Percentiles rank a stretch among this genome's conserved stretches.
Evolutionary conservation across 331 rosid genomes (phyloP).

Genomic region (Rhamnella rubrinervis): DNA sequence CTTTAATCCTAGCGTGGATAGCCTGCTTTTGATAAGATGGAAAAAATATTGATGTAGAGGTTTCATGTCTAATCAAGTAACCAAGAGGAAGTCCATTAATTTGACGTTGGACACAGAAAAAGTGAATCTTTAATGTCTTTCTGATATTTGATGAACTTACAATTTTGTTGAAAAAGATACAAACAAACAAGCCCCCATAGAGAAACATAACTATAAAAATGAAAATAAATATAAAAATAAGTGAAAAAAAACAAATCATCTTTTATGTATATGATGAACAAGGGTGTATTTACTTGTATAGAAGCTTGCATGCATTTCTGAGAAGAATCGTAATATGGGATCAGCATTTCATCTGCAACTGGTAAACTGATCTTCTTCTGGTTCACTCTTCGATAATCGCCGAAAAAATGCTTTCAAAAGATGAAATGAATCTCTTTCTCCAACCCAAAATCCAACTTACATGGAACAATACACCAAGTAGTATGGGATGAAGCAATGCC

Average conservation of each 20-base stretch:
- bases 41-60: too few relatives aligned
- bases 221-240: neutral
- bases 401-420: neutral
- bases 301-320: constrained; percentile 9
- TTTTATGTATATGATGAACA: constrained; percentile 7
- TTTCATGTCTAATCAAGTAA: too few relatives aligned
- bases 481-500: constrained; percentile 17
- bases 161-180: constrained; percentile 5
- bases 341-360: constrained; percentile 18
- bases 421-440: constrained; percentile 12
- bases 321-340: constrained; percentile 21
- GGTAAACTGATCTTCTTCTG: too few relatives aligned
- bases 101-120: neutral
- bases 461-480: constrained; percentile 10
- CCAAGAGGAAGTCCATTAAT: too few relatives aligned
- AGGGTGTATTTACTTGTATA: constrained; percentile 15
- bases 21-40: too few relatives aligned
- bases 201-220: neutral
- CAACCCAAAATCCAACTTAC: constrained; percentile 16
- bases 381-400: constrained; percentile 19
- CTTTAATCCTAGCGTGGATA: too few relatives aligned
- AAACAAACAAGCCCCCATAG: constrained; percentile 12
- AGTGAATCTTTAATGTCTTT: neutral
- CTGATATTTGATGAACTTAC: constrained; percentile 1
- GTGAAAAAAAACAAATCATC: neutral